These are phyloP conservation scores for Samsoniella hepiali DNA, from an alignment of 2,329 filamentous ascomycete genomes.

Conservation along the genomic window DNA sequence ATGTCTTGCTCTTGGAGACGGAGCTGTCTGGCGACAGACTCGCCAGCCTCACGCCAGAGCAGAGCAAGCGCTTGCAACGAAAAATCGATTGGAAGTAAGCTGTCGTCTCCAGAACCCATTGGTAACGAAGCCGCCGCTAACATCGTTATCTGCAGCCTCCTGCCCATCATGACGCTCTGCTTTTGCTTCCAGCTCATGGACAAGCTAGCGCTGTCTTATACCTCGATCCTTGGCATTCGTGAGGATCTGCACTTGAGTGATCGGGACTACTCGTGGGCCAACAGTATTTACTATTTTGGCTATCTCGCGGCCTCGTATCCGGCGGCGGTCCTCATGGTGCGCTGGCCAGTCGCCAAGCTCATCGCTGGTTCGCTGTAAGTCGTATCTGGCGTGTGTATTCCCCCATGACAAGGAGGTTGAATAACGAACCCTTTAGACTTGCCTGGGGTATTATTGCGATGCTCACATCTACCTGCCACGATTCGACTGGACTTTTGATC, in stretches of 20 bases:
- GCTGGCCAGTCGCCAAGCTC: background rate
- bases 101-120: no score
- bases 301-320: background rate
- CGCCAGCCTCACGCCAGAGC: background rate
- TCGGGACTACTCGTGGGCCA: background rate
- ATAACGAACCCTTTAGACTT: background rate
- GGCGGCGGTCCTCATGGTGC: background rate
- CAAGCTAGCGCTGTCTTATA: constrained; percentile 1
- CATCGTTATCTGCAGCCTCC: background rate
- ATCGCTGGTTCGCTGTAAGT: background rate
- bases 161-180: constrained; percentile 4
- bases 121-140: background rate
- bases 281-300: background rate
- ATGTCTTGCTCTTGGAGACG: constrained; percentile 3
- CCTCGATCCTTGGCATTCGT: background rate
- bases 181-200: constrained; percentile 9
- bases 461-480: constrained; percentile 14
- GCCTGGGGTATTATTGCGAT: background rate
- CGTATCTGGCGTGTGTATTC: background rate
- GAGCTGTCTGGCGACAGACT: background rate
- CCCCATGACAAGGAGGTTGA: no score
- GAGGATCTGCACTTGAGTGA: background rate
- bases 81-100: background rate
- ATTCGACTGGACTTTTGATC: constrained; percentile 27
- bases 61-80: background rate